Conservation (phyloP, 257 asterid species). For the Primulina eburnea region DNA sequence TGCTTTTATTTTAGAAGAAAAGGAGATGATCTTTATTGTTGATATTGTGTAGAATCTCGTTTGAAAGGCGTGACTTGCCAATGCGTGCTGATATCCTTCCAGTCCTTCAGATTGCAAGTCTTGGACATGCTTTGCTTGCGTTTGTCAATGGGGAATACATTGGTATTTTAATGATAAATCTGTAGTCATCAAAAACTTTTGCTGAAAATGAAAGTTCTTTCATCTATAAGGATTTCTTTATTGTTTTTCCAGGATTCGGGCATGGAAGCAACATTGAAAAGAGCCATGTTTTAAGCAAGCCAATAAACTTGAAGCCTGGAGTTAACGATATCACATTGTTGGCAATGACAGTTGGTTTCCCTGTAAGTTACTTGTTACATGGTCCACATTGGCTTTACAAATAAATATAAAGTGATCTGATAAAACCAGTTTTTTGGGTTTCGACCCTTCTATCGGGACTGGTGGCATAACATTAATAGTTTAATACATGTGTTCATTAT, state of each 20-base stretch:
- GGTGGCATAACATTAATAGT: not conserved
- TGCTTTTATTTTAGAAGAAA: not conserved
- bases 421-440: not conserved
- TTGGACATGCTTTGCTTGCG: constrained; percentile 78
- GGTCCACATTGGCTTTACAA: not conserved
- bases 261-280: constrained; percentile 86
- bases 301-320: constrained; percentile 52
- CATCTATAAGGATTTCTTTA: not conserved
- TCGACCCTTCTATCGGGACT: not conserved
- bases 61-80: constrained; percentile 64
- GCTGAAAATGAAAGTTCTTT: not conserved
- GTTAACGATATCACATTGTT: constrained; percentile 56
- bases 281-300: constrained; percentile 58
- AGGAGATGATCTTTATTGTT: not conserved
- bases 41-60: constrained; percentile 41
- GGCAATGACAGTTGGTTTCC: constrained; percentile 73
- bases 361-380: constrained; percentile 41
- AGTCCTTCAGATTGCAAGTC: constrained; percentile 69
- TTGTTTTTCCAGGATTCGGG: constrained; percentile 48
- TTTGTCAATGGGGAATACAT: constrained; percentile 71
- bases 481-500: not conserved
- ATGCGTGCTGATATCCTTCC: constrained; percentile 67
- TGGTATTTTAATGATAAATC: constrained; percentile 35
- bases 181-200: not conserved
- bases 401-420: not conserved